Evolutionary conservation across 225 moss, liverwort and hornwort species (phyloP).

Genomic region (Bryum argenteum): DNA sequence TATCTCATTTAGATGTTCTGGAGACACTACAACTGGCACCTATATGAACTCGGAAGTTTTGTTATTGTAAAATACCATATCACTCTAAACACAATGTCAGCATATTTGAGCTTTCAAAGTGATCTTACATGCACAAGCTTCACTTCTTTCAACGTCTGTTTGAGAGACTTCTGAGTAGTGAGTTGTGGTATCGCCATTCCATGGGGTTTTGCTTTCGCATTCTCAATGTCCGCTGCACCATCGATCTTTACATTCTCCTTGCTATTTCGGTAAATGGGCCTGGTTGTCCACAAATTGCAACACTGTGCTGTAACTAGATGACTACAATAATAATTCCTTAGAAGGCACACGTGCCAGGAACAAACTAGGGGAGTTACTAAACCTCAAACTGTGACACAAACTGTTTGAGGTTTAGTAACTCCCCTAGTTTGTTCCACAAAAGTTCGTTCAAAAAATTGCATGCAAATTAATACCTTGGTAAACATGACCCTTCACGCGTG

Average conservation of each 20-base stretch:
- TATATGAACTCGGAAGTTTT: neutral
- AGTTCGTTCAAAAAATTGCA: conserved; percentile 5
- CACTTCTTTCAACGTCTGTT: conserved; percentile 74
- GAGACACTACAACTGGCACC: neutral
- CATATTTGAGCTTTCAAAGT: neutral
- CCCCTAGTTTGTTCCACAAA: conserved; percentile 17
- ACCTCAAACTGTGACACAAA: neutral
- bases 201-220: conserved; percentile 17
- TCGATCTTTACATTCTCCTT: conserved; percentile 30
- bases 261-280: conserved; percentile 79
- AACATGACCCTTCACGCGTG: conserved; percentile 72
- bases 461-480: conserved; percentile 70
- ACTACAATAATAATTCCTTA: conserved; percentile 5
- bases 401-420: conserved; percentile 1
- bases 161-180: conserved; percentile 64
- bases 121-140: conserved; percentile 78
- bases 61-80: conserved; percentile 7
- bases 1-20: neutral
- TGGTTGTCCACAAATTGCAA: conserved; percentile 55
- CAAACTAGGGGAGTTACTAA: conserved; percentile 9
- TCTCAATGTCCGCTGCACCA: conserved; percentile 40
- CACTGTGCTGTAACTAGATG: conserved; percentile 32
- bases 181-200: conserved; percentile 34
- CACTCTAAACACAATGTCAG: neutral
- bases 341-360: conserved; percentile 17